A percentile compares a stretch with the other conserved stretches of the same genome.
Conservation (phyloP, 352 stramenopile genomes). For the Phytopythium chamaehyphon region DNA sequence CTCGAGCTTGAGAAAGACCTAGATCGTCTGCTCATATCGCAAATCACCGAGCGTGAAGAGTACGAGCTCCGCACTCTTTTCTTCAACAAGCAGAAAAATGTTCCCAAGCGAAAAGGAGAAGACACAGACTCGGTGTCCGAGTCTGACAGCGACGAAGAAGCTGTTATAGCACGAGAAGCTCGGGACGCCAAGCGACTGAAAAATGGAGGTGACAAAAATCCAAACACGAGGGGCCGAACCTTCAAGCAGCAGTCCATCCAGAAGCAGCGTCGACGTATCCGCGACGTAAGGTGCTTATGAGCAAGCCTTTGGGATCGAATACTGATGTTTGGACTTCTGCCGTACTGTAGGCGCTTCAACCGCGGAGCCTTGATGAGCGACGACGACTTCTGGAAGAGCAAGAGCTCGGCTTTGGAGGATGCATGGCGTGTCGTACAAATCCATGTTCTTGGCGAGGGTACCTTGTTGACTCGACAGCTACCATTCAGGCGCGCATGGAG, state of each 20-base stretch:
- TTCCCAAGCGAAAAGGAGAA: neutral
- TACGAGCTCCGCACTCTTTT: slow-evolving; percentile 56
- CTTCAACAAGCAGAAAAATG: slow-evolving; percentile 9
- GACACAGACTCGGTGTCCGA: slow-evolving; percentile 37
- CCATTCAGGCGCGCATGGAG: slow-evolving; percentile 57
- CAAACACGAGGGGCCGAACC: slow-evolving; percentile 47
- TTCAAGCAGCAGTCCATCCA: slow-evolving; percentile 59
- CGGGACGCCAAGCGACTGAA: slow-evolving; percentile 29
- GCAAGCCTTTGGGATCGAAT: neutral
- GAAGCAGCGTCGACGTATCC: slow-evolving; percentile 72
- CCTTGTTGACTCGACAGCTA: slow-evolving; percentile 41
- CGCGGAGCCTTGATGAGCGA: slow-evolving; percentile 60
- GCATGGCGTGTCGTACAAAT: slow-evolving; percentile 77
- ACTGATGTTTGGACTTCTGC: no score
- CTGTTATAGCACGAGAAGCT: slow-evolving; percentile 47
- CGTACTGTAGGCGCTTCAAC: slow-evolving; percentile 36
- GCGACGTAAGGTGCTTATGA: slow-evolving; percentile 28
- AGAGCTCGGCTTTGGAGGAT: slow-evolving; percentile 67
- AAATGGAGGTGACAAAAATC: slow-evolving; percentile 21
- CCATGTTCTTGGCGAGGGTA: slow-evolving; percentile 65
- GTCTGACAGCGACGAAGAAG: slow-evolving; percentile 76
- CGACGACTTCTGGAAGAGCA: slow-evolving; percentile 56
- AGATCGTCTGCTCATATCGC: slow-evolving; percentile 82
- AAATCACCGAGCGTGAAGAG: slow-evolving; percentile 74
- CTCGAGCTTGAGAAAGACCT: slow-evolving; percentile 91